Conservation (phyloP, 75 land plant genomes). For the Sequoiadendron giganteum region DNA sequence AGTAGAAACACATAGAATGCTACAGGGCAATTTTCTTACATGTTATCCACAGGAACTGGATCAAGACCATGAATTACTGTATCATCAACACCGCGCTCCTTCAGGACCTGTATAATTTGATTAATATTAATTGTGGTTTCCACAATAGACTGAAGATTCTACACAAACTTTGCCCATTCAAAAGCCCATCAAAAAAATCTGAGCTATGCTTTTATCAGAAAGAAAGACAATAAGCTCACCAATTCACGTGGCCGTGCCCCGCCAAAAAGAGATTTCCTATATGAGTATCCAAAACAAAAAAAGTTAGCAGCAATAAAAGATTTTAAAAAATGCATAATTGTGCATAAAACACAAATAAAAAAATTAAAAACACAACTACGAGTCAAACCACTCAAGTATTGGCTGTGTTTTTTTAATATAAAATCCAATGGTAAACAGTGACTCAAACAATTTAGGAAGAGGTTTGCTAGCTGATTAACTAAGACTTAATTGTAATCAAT, state of each 20-base stretch:
- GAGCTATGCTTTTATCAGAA: background rate
- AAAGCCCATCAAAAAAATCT: background rate
- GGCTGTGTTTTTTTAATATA: background rate
- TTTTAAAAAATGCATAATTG: background rate
- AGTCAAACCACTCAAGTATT: background rate
- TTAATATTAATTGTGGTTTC: background rate
- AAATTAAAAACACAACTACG: background rate
- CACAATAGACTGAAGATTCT: background rate
- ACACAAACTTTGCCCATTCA: background rate
- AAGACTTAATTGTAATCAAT: background rate
- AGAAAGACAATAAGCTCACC: slow-evolving; percentile 38
- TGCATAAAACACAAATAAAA: background rate
- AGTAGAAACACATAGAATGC: background rate
- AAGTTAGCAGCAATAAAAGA: background rate
- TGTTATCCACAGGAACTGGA: slow-evolving; percentile 21
- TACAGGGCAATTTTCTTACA: slow-evolving; percentile 22
- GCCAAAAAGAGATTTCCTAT: slow-evolving; percentile 80
- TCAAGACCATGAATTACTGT: slow-evolving; percentile 31
- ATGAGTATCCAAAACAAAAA: slow-evolving; percentile 1
- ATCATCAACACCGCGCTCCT: slow-evolving; percentile 76
- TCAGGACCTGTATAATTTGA: slow-evolving; percentile 59
- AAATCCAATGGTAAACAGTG: background rate
- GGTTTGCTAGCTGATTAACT: background rate
- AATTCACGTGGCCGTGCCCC: slow-evolving; percentile 97
- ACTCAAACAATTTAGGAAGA: background rate